phyloP scores from a whole-genome alignment of 768 basidiomycete genomes.

The Xerocomus potaroensis region DNA sequence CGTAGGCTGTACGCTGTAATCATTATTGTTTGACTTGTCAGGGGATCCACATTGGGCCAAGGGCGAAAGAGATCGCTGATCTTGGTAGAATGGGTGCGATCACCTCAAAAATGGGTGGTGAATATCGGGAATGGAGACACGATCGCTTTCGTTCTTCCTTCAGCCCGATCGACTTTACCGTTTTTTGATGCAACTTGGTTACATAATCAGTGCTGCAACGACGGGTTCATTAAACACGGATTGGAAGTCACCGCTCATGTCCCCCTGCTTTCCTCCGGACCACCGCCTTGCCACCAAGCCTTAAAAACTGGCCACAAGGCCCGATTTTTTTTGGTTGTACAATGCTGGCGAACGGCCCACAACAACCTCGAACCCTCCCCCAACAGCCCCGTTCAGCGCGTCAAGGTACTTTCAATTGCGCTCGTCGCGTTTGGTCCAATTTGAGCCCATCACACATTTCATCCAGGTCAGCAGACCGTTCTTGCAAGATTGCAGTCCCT shows the following conservation, averaged over 20 bases:
- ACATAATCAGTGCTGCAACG: constrained; percentile 23
- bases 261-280: constrained; percentile 13
- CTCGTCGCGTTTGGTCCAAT: constrained; percentile 4
- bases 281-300: constrained; percentile 25
- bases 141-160: not conserved
- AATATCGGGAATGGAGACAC: no score
- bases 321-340: constrained; percentile 12
- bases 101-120: not conserved
- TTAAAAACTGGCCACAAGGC: constrained; percentile 29
- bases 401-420: constrained; percentile 14
- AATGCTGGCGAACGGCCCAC: constrained; percentile 21
- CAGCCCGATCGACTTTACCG: not conserved
- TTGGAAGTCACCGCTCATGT: constrained; percentile 21
- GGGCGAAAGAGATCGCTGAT: constrained; percentile 36
- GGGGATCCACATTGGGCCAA: constrained; percentile 10
- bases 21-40: no score
- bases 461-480: constrained; percentile 38
- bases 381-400: constrained; percentile 16
- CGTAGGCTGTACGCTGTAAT: constrained; percentile 11
- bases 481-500: constrained; percentile 50
- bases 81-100: not conserved
- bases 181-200: constrained; percentile 1
- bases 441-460: not conserved
- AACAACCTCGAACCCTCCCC: constrained; percentile 15
- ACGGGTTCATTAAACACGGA: constrained; percentile 18